Conservation (phyloP, 2,329 filamentous ascomycete genomes). For the Trichoderma pleuroti region DNA sequence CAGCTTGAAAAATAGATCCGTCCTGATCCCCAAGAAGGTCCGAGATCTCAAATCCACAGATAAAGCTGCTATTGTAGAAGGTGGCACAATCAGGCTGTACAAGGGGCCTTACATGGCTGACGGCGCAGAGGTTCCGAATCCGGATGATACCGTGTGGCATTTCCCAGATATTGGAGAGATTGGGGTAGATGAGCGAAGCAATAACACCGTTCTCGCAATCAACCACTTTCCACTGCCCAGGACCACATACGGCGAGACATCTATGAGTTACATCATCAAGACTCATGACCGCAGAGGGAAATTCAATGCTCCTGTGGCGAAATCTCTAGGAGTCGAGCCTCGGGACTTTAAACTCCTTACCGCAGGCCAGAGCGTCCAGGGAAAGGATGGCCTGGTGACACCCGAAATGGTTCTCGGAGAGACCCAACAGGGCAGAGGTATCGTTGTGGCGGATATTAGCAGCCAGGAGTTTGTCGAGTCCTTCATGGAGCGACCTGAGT, state of each 20-base stretch:
- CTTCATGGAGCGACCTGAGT: conserved; percentile 69
- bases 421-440: conserved; percentile 62
- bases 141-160: conserved; percentile 29
- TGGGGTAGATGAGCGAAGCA: conserved; percentile 13
- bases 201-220: conserved; percentile 24
- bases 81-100: conserved; percentile 66
- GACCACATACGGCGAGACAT: conserved; percentile 61
- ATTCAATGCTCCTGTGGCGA: conserved; percentile 67
- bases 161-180: conserved; percentile 24
- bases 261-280: conserved; percentile 84
- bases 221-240: conserved; percentile 54
- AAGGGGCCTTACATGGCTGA: conserved; percentile 50
- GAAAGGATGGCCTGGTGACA: conserved; percentile 62
- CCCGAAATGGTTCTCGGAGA: conserved; percentile 82
- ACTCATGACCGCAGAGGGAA: conserved; percentile 73
- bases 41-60: conserved; percentile 31
- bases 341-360: conserved; percentile 59
- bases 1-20: conserved; percentile 24
- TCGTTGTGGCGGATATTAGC: conserved; percentile 79
- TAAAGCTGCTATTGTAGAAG: conserved; percentile 56
- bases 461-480: conserved; percentile 64
- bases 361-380: conserved; percentile 59
- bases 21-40: conserved; percentile 28
- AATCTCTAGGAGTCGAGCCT: conserved; percentile 58
- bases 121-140: conserved; percentile 22